Evolutionary conservation across 176 grass and related monocot genomes (phyloP).

Genomic region (Zizania latifolia): DNA sequence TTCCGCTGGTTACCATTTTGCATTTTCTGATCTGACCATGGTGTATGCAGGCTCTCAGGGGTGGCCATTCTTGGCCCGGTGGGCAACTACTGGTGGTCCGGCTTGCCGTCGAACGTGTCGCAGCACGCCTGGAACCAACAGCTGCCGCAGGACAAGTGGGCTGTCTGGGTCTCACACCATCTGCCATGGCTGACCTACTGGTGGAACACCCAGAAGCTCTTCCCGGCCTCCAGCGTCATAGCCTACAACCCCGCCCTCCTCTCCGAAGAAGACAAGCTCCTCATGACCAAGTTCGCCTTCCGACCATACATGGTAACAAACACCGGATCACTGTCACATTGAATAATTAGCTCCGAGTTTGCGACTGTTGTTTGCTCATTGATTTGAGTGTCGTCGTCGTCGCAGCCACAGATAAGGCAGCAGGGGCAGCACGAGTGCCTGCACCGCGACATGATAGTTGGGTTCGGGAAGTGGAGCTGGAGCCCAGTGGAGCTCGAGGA

Average conservation of each 20-base stretch:
- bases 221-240: slow-evolving; percentile 60
- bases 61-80: slow-evolving; percentile 55
- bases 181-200: slow-evolving; percentile 86
- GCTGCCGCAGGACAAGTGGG: slow-evolving; percentile 57
- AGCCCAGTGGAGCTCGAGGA: slow-evolving; percentile 59
- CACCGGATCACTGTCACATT: too few species aligned
- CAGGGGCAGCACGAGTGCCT: slow-evolving; percentile 56
- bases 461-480: slow-evolving; percentile 64
- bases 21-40: background rate
- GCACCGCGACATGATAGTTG: slow-evolving; percentile 76
- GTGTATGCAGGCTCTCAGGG: slow-evolving; percentile 47
- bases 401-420: slow-evolving; percentile 53
- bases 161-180: slow-evolving; percentile 57
- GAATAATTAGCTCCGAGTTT: too few species aligned
- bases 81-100: slow-evolving; percentile 73
- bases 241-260: slow-evolving; percentile 33
- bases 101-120: slow-evolving; percentile 64
- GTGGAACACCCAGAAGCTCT: slow-evolving; percentile 79
- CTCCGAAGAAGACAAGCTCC: slow-evolving; percentile 40
- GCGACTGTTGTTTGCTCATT: too few species aligned
- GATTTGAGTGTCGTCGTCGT: background rate
- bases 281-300: slow-evolving; percentile 32
- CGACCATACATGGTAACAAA: slow-evolving; percentile 35
- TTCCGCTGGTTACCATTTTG: background rate
- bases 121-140: slow-evolving; percentile 55